Percentiles rank a stretch among this genome's conserved stretches.
phyloP scores from a whole-genome alignment of 2,329 filamentous ascomycete species.

The Hypomyces perniciosus region DNA sequence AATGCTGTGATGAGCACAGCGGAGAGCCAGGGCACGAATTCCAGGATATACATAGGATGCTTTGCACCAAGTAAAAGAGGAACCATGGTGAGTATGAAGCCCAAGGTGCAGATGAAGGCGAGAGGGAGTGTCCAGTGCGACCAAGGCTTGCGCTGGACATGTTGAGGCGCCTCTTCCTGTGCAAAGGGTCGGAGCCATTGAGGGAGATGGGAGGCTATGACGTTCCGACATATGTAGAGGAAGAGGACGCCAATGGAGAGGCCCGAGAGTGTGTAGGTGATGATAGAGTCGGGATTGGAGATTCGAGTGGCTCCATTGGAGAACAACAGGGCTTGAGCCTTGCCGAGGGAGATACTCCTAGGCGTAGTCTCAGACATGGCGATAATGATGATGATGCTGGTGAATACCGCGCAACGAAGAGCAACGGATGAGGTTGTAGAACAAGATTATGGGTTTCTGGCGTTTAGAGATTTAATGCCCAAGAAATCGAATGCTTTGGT shows the following conservation, averaged over 20 bases:
- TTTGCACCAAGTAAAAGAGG: conserved; percentile 25
- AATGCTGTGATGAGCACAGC: conserved; percentile 31
- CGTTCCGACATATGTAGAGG: conserved; percentile 23
- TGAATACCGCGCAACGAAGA: too few relatives aligned
- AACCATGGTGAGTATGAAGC: conserved; percentile 28
- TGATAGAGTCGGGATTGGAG: conserved; percentile 11
- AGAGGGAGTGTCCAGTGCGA: conserved; percentile 35
- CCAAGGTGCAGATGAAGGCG: conserved; percentile 25
- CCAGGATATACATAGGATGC: conserved; percentile 24
- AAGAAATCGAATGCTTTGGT: too few relatives aligned
- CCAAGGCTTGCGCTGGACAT: conserved; percentile 27
- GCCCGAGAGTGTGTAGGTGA: conserved; percentile 18
- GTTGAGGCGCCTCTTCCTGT: conserved; percentile 26
- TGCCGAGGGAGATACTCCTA: not conserved
- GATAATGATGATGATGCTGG: not conserved
- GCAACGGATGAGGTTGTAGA: too few relatives aligned
- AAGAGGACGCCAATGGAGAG: conserved; percentile 25
- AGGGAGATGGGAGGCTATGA: conserved; percentile 27
- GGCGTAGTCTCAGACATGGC: not conserved
- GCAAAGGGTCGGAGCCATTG: conserved; percentile 40
- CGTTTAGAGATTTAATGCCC: too few relatives aligned
- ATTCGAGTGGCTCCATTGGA: not conserved
- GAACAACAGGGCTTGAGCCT: not conserved
- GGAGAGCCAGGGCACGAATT: conserved; percentile 35
- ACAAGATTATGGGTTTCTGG: too few relatives aligned